These are phyloP conservation scores for Penicillium silybi DNA, from an alignment of 495 filamentous ascomycete species.

Conservation along the genomic window DNA sequence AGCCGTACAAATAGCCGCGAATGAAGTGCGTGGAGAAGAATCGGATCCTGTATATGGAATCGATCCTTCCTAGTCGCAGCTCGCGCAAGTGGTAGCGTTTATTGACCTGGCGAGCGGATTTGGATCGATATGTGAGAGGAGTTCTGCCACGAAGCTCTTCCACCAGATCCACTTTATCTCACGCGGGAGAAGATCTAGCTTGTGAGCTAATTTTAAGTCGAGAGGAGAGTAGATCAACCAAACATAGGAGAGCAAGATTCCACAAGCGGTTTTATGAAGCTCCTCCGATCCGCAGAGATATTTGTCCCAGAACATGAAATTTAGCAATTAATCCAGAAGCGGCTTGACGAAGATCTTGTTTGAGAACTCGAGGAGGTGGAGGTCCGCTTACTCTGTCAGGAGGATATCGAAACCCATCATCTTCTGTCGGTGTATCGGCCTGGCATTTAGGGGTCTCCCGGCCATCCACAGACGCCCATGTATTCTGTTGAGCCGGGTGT, in stretches of 20 bases:
- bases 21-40: conserved; percentile 1
- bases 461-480: conserved; percentile 8
- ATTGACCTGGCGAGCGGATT: conserved; percentile 6
- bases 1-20: neutral
- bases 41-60: neutral
- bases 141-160: conserved; percentile 5
- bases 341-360: conserved; percentile 8
- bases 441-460: conserved; percentile 9
- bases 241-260: conserved; percentile 7
- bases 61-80: neutral
- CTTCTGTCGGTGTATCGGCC: conserved; percentile 8
- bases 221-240: conserved; percentile 3
- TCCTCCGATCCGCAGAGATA: conserved; percentile 8
- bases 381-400: conserved; percentile 10
- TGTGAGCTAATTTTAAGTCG: conserved; percentile 4
- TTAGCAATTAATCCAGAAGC: conserved; percentile 5
- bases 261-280: conserved; percentile 6
- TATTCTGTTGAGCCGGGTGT: conserved; percentile 7
- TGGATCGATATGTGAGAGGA: conserved; percentile 3
- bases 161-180: conserved; percentile 8
- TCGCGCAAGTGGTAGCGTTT: neutral
- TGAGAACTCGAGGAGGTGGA: conserved; percentile 7
- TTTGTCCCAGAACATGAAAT: conserved; percentile 4
- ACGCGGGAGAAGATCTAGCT: conserved; percentile 5
- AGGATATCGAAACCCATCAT: conserved; percentile 8